Evolutionary conservation across 331 rosid species (phyloP), one percentile per base, ranked within the genome.

Genomic region (Quercus lobata): DNA sequence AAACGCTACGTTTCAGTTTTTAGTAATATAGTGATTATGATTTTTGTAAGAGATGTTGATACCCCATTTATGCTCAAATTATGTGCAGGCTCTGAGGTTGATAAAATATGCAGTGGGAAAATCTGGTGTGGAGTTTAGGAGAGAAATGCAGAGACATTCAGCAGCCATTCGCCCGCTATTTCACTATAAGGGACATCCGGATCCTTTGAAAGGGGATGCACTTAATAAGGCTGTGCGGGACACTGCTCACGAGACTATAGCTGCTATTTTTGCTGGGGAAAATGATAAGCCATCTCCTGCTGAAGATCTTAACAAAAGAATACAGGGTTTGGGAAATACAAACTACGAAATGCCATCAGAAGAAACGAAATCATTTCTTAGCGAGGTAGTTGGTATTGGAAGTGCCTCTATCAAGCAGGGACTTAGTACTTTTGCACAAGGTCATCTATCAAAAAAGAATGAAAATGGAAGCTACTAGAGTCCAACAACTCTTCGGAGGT

Each of bases 71-170:
- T 83, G 68, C 41, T 83, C 41, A 49, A 75, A 58, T 76, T 76
- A 77, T 68, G 34, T 81, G 76, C 92, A 96, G 98, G 95, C 97
- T 75, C 83, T 96, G 35, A 89, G 99, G 78, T 90, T 96, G 94
- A 96, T 93, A 60, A 93, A 93, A 82, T 96, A 96, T 74, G 76
- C 84, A 1, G 93, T 96, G 84, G 98, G 90, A 35, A 96, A 96
- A 85, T 93, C 99, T 65, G 99, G 99, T 81, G 92, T 85, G 44
- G 99, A 96, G 88, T 96, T 96, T 83, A 87, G 94, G 88, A 96
- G 97, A 85, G 99, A 96, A 88, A 91, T 96, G 97, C 99, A 96
- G 87, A 92, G 98, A 87, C 92, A 92, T 82, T 93, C 98, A 44
- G 98, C 86, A 54, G 94, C 94, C 1, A 86, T 93, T n/a, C n/a